Base-by-base conservation (phyloP, 2,329 filamentous ascomycete species). In the Coniella lustricola region DNA sequence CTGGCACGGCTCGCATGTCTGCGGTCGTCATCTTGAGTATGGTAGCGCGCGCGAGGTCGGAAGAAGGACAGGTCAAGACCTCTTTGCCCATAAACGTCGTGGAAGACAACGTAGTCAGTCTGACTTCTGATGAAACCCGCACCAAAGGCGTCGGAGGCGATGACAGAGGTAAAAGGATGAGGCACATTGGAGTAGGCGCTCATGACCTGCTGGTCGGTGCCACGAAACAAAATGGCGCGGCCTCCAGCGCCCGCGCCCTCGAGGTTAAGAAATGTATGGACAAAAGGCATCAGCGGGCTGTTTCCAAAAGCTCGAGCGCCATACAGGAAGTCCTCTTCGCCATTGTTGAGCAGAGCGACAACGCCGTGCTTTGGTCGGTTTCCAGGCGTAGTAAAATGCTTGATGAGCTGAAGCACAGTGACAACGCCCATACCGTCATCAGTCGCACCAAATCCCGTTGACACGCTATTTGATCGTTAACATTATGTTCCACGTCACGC, bases 201-300 rank as follows among this genome's bases (percentile, higher is more conserved):
- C 1, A 90, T 91, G 20, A 95, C 84, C 65, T 96, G 85, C 3
- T 84, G 79, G 64, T 97, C 93, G 0, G 90, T 91, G 45, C 84
- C 85, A 50, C 93, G 81, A 68, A 98, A 97, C 2, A 97, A 72
- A 10, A 85, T 85, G 3, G 91, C 90, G 51, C 89, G 79, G 1
- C 91, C 90, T 10, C 93, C 93, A 12, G 91, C 91, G 43, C 91
- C 93, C 35, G 91, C 91, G 12, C 93, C 93, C 66, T 98, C 93
- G 14, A 98, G 79, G 58, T 98, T 98, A 56, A 97, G 72, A 62
- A 98, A 97, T 0, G 88, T 89, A 61, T 90, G 86, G 9, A 88
- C 79, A 49, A 94, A 86, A 45, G 80, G 81, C 10, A 88, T 81
- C 54, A 95, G 74, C 0, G 90, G 87, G 62, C 90, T 89, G 56